These are phyloP conservation scores for Cystofilobasidium capitatum DNA, from an alignment of 768 basidiomycete species.

Conservation along the genomic window DNA sequence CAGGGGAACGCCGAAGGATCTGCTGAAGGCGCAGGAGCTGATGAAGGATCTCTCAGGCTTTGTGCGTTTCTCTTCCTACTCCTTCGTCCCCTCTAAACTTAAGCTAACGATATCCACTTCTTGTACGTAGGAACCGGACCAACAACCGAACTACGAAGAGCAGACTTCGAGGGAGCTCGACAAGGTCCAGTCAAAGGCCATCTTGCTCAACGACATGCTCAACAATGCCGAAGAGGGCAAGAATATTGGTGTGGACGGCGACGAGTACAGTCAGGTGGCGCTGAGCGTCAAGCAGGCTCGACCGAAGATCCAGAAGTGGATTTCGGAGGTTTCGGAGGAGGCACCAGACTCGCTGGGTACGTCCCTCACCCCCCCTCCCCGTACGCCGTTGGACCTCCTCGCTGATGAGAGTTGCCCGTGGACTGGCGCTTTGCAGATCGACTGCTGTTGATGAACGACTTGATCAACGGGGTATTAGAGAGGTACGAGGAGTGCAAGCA, in stretches of 20 bases:
- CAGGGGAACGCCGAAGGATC: conserved; percentile 86
- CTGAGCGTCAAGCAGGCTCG: conserved; percentile 66
- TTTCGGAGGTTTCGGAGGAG: conserved; percentile 79
- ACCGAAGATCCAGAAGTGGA: conserved; percentile 96
- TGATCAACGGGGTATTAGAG: conserved; percentile 82
- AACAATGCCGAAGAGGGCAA: conserved; percentile 83
- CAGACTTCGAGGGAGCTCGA: conserved; percentile 84
- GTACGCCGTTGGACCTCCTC: background rate
- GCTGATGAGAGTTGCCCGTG: background rate
- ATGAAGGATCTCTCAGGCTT: conserved; percentile 95
- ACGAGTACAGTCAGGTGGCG: conserved; percentile 93
- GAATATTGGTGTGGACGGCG: conserved; percentile 64
- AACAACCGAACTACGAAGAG: conserved; percentile 84
- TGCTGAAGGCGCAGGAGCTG: conserved; percentile 88
- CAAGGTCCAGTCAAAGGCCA: conserved; percentile 88
- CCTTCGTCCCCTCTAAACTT: background rate
- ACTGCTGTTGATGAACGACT: conserved; percentile 91
- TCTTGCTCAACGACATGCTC: conserved; percentile 92
- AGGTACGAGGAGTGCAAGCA: conserved; percentile 89
- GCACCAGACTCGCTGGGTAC: conserved; percentile 82
- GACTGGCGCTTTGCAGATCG: conserved; percentile 57
- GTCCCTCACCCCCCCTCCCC: conserved; percentile 35
- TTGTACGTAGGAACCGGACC: conserved; percentile 60
- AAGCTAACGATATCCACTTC: background rate
- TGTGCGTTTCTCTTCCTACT: conserved; percentile 34